Conservation (phyloP, 768 basidiomycete species). For the Lepiota venenata region DNA sequence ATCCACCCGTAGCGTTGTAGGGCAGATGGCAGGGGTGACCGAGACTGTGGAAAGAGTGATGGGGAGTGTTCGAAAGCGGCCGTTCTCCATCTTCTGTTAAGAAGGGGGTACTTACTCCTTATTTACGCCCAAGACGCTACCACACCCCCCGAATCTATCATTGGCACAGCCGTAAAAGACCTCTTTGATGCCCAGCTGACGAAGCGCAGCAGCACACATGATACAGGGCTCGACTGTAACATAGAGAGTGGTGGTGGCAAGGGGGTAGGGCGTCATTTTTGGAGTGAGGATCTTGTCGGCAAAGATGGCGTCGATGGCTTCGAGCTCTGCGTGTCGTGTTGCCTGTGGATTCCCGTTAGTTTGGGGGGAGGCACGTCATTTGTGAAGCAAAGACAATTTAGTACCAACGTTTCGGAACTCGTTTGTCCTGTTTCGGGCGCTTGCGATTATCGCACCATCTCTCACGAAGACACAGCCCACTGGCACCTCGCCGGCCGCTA, state of each 20-base stretch:
- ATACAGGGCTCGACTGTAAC: constrained; percentile 99
- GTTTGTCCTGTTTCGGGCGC: constrained; percentile 91
- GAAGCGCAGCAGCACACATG: constrained; percentile 96
- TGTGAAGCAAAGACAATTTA: constrained; percentile 3
- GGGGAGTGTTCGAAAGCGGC: neutral
- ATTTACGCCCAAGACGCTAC: constrained; percentile 90
- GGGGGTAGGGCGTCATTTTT: constrained; percentile 48
- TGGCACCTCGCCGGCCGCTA: constrained; percentile 84
- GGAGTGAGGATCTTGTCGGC: constrained; percentile 58
- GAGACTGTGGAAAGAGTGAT: constrained; percentile 38
- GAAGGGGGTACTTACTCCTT: constrained; percentile 43
- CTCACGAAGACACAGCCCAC: constrained; percentile 96
- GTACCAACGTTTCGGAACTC: constrained; percentile 80
- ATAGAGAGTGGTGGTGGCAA: constrained; percentile 82
- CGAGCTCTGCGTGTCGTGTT: constrained; percentile 95
- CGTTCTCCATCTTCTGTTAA: neutral
- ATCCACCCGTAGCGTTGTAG: constrained; percentile 75
- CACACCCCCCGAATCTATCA: constrained; percentile 95
- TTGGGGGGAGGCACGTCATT: neutral
- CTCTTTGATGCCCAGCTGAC: constrained; percentile 87
- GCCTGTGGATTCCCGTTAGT: constrained; percentile 60
- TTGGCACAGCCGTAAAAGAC: constrained; percentile 95
- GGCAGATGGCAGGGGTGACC: constrained; percentile 70
- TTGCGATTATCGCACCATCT: constrained; percentile 71
- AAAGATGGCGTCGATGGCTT: constrained; percentile 90